These are phyloP conservation scores for Gossypium ekmanianum DNA, from an alignment of 345 rosid genomes.

Conservation along the genomic window DNA sequence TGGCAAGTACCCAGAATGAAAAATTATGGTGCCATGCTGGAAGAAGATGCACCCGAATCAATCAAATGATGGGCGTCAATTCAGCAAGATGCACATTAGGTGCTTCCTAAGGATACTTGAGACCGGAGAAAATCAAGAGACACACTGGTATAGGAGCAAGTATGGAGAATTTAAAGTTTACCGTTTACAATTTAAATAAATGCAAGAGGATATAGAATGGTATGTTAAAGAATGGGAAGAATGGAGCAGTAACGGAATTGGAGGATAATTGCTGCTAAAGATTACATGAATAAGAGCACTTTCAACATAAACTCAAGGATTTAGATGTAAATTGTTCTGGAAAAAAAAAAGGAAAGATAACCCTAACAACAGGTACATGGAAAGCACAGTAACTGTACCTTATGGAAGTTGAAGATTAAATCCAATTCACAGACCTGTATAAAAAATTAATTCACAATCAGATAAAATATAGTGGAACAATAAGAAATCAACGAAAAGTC, in stretches of 20 bases:
- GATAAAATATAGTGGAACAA: neutral
- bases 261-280: neutral
- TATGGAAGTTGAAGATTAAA: conserved; percentile 93
- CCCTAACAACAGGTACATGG: neutral
- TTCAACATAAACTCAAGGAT: neutral
- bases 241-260: neutral
- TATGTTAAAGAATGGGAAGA: neutral
- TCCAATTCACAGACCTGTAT: conserved; percentile 90
- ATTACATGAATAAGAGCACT: neutral
- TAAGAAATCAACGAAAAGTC: neutral
- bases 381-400: conserved; percentile 42
- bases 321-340: neutral
- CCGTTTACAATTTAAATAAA: neutral
- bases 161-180: neutral
- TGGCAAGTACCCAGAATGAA: neutral
- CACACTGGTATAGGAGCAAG: neutral
- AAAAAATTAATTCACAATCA: conserved; percentile 12
- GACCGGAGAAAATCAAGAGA: conserved; percentile 4
- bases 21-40: conserved; percentile 1
- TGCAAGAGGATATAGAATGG: neutral
- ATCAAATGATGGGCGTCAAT: neutral
- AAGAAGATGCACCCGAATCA: neutral
- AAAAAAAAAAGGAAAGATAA: neutral
- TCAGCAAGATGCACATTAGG: neutral
- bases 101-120: neutral